Evolutionary conservation across 1,139 yeast species (phyloP).

Genomic region (Geotrichum siamense): DNA sequence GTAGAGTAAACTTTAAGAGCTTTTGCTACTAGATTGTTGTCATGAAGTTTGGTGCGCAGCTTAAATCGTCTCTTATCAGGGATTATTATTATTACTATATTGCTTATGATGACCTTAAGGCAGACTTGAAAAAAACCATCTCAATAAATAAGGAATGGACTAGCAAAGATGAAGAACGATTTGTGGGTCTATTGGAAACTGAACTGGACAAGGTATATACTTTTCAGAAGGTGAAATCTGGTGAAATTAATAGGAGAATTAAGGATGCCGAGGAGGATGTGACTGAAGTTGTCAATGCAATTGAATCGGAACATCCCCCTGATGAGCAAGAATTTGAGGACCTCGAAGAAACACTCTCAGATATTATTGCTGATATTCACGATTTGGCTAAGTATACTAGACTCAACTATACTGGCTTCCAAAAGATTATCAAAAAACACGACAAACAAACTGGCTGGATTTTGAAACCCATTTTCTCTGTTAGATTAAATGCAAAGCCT

Average conservation of each 20-base stretch:
- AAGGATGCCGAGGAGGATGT: constrained; percentile 71
- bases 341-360: constrained; percentile 84
- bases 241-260: constrained; percentile 75
- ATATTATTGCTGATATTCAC: constrained; percentile 94
- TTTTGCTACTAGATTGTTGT: not conserved
- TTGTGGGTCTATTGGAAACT: constrained; percentile 62
- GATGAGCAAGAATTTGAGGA: constrained; percentile 80
- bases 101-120: constrained; percentile 82
- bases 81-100: constrained; percentile 88
- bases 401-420: constrained; percentile 92
- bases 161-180: constrained; percentile 70
- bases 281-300: constrained; percentile 49
- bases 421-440: constrained; percentile 90
- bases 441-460: constrained; percentile 83
- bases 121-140: constrained; percentile 63
- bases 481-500: constrained; percentile 84
- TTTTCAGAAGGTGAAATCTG: constrained; percentile 79
- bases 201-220: constrained; percentile 89
- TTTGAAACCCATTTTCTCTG: constrained; percentile 87
- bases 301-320: constrained; percentile 34
- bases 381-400: constrained; percentile 90
- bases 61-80: constrained; percentile 37
- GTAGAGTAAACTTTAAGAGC: not conserved
- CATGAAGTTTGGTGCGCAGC: constrained; percentile 42
- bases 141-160: constrained; percentile 55